Evolutionary conservation across 345 rosid genomes (phyloP), one percentile per base, ranked within the genome.

Genomic region (Gossypium arboreum): DNA sequence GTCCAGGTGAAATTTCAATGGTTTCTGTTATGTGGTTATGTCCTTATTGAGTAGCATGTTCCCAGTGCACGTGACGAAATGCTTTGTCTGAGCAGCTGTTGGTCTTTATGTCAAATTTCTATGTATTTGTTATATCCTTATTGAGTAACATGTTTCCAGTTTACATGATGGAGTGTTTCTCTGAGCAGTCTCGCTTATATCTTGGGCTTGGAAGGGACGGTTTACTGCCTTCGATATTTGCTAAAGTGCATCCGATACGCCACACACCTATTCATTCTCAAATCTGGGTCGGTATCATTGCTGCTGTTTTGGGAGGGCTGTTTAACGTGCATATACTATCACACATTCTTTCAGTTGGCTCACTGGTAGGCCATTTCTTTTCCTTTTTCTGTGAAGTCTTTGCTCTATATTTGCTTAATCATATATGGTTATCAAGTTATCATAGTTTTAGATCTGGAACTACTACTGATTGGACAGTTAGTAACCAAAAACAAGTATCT

Each of bases 131-230:
- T 29, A 17, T 66, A 70, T 69, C 66, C 55, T 74, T 50, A 41
- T 71, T 78, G 3, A 9, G 45, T 52, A 66, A 47, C 27, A 48
- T 43, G 22, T 66, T 70, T 75, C 74, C 44, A 47, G 47, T 71
- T n/a, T 75, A 29, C 66, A 43, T 78, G 58, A 79, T 71, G 41
- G 72, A 72, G 47, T 85, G 59, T 80, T 84, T 79, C 63, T 70
- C 45, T 80, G 67, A 66, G 71, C 93, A 95, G 99, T 95, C 98
- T 79, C 89, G 97, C 58, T 81, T 95, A 65, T 93, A 93, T 84
- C 89, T 95, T 75, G 98, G 94, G 71, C 92, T 93, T 77, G 97
- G 97, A 82, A 91, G 99, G 75, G 98, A 93, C 78, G 99, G 99
- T 69, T 86, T 95, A 72, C 85, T 95, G 83, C 99, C 98, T 82